Base-by-base conservation (phyloP, 2,329 filamentous ascomycete genomes). In the Sarocladiaceae sp. region DNA sequence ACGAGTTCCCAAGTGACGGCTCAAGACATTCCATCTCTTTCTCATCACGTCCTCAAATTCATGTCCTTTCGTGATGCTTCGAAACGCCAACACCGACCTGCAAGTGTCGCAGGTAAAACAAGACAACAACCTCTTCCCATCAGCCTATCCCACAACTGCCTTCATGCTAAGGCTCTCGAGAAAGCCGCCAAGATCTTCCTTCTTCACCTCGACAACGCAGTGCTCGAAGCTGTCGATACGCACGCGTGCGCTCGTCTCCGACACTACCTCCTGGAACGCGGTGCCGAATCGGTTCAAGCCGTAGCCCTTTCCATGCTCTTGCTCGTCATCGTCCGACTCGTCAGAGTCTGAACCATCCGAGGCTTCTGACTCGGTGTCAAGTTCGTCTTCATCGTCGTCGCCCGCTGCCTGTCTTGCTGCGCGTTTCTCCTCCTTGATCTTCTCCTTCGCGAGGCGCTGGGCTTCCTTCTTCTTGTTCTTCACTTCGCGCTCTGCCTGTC, bases 151-250 rank as follows among this genome's bases (percentile, higher is more conserved):
- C 45, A 83, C 84, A 15, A 97, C 89, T 46, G 82, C 82, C 74
- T 94, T 95, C 76, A 89, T 83, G 65, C 90, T 96, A 59, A 98
- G 64, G 45, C 84, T 83, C 68, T 98, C 93, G 52, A 98, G 70
- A 62, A 98, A 98, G 0, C 84, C 88, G 13, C 82, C 80, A 21
- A 98, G 68, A 64, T 97, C 93, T 60, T 97, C 93, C 69, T 95
- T 96, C 66, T 83, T 83, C n/a, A 98, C 91, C 62, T 98, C 93
- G 37, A 97, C 90, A 6, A 97, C 93, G 57, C 88, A 95, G 62
- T 95, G 88, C 65, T 98, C 93, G 58, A 98, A 98, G 62, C 87
- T 94, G 65, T 98, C 93, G 59, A 96, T 94, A 48, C 89, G 74
- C 16, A 97, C 89, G 13, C 90, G 70, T 1, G 91, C 88, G 47